These are phyloP conservation scores for Cyclotella cryptica DNA, from an alignment of 108 stramenopile species.

Conservation along the genomic window DNA sequence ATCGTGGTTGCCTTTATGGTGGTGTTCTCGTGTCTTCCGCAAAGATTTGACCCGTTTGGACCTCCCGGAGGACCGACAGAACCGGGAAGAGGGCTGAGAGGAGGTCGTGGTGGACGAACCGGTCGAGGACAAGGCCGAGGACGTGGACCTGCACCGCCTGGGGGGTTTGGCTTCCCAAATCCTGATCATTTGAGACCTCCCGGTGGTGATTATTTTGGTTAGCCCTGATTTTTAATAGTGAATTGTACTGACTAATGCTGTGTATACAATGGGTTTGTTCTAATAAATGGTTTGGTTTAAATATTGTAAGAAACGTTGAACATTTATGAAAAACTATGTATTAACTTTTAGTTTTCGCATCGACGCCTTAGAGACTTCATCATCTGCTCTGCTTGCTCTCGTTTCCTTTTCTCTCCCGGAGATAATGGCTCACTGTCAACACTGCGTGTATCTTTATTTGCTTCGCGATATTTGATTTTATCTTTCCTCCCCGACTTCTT, in stretches of 20 bases:
- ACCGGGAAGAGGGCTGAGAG: constrained; percentile 35
- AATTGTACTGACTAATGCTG: neutral
- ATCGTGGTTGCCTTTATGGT: neutral
- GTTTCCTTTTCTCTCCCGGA: constrained; percentile 20
- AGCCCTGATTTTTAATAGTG: neutral
- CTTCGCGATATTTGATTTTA: constrained; percentile 32
- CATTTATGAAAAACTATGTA: neutral
- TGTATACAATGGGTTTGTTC: neutral
- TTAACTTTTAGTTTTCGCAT: neutral
- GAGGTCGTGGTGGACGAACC: constrained; percentile 42
- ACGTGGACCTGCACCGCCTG: constrained; percentile 33
- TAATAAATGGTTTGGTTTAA: neutral
- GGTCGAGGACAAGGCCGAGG: constrained; percentile 26
- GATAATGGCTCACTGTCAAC: neutral
- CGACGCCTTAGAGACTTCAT: constrained; percentile 14
- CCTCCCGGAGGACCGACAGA: constrained; percentile 73
- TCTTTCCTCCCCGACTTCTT: constrained; percentile 50
- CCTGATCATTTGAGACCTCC: constrained; percentile 83
- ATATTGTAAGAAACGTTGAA: neutral
- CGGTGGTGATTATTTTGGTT: constrained; percentile 49
- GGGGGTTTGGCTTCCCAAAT: constrained; percentile 77
- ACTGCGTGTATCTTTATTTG: constrained; percentile 7
- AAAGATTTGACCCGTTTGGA: constrained; percentile 71
- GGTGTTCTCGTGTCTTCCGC: neutral
- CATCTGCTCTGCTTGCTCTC: constrained; percentile 16